Evolutionary conservation across 2,329 filamentous ascomycete species (phyloP).

Genomic region (Aspergillus sp.): DNA sequence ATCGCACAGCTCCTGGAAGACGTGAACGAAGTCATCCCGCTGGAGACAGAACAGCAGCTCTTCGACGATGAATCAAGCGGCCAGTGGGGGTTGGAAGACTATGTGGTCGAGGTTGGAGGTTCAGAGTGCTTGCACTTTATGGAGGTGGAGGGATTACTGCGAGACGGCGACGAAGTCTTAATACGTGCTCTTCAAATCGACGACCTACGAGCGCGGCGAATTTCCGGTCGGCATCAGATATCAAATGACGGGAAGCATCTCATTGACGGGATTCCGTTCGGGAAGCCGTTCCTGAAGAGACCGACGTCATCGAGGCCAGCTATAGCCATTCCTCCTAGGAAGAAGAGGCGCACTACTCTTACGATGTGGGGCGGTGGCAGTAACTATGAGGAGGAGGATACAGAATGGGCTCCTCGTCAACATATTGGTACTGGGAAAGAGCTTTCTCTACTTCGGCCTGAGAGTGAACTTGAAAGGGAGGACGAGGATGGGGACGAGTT

Average conservation of each 20-base stretch:
- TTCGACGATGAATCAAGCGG: constrained; percentile 36
- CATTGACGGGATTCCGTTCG: constrained; percentile 82
- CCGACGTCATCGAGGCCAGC: constrained; percentile 61
- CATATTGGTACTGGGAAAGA: constrained; percentile 20
- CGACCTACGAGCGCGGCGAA: constrained; percentile 69
- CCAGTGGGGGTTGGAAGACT: constrained; percentile 86
- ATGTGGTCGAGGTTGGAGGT: constrained; percentile 75
- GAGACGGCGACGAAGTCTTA: constrained; percentile 79
- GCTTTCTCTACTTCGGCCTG: constrained; percentile 23
- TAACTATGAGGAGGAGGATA: constrained; percentile 31
- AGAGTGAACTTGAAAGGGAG: constrained; percentile 11
- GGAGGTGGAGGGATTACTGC: constrained; percentile 66
- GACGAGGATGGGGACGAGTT: constrained; percentile 31
- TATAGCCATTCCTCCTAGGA: constrained; percentile 71
- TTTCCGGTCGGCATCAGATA: constrained; percentile 81
- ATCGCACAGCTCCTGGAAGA: constrained; percentile 74
- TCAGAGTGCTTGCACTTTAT: constrained; percentile 91
- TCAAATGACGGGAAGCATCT: constrained; percentile 74
- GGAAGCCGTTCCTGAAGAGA: constrained; percentile 65
- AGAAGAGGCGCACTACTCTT: constrained; percentile 54
- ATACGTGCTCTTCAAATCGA: constrained; percentile 75
- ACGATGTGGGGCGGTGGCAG: constrained; percentile 27
- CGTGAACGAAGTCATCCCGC: constrained; percentile 75
- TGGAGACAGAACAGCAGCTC: constrained; percentile 62
- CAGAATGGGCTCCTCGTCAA: constrained; percentile 31